Percentiles rank a stretch among this genome's conserved stretches.
phyloP scores from a whole-genome alignment of 805 yeast species.

The Teunomyces panamensis region DNA sequence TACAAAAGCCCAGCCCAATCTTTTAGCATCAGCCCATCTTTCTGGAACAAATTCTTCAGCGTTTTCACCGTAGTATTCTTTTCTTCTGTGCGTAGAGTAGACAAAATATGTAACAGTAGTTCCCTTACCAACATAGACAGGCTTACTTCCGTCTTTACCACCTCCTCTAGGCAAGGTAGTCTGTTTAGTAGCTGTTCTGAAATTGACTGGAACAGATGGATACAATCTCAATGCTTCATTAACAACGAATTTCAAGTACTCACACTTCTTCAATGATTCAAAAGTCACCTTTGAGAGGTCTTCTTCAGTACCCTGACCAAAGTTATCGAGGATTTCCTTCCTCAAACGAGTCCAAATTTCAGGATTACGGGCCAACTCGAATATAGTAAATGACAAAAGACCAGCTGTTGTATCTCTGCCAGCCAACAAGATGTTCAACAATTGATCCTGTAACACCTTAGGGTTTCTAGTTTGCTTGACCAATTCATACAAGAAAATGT shows the following conservation, averaged over 20 bases:
- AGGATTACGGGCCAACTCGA: conserved; percentile 24
- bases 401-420: conserved; percentile 31
- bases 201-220: conserved; percentile 27
- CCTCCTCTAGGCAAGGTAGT: conserved; percentile 26
- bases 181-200: conserved; percentile 23
- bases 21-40: conserved; percentile 20
- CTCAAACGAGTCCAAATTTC: conserved; percentile 17
- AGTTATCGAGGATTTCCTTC: conserved; percentile 16
- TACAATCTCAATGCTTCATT: conserved; percentile 25
- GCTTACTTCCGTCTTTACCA: conserved; percentile 17
- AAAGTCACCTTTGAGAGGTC: conserved; percentile 20
- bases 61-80: conserved; percentile 21
- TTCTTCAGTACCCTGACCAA: conserved; percentile 20
- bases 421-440: conserved; percentile 27
- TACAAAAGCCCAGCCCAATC: conserved; percentile 26
- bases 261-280: conserved; percentile 25
- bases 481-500: conserved; percentile 26
- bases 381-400: conserved; percentile 22
- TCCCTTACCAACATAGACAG: conserved; percentile 20
- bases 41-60: conserved; percentile 22
- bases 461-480: conserved; percentile 25
- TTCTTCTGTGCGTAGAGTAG: conserved; percentile 42
- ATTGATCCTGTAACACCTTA: conserved; percentile 23
- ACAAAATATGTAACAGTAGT: conserved; percentile 22
- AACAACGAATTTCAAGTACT: conserved; percentile 23